Evolutionary conservation across 345 rosid species (phyloP), one percentile per base, ranked within the genome.

Genomic region (Ceriops decandra): DNA sequence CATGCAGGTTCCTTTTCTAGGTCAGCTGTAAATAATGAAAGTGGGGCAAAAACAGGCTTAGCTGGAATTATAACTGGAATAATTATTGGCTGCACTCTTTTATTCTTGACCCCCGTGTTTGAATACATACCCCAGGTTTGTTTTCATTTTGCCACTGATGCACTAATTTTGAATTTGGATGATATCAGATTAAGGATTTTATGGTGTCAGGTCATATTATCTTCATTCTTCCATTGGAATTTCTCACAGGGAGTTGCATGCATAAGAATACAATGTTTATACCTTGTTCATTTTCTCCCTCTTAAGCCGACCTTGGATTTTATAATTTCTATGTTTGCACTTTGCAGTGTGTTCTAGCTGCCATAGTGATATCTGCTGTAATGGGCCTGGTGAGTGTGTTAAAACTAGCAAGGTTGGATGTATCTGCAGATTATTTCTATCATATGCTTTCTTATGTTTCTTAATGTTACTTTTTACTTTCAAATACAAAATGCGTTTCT

Each of bases 1-100:
- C 66, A 75, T 73, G 76, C 80, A 92, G 98, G 98, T 72, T 95
- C 98, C 68, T 95, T 95, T 78, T 95, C 99, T 66, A 83, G 99
- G 82, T 95, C 99, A 70, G 99, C 99, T 20, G 99, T 92, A 74
- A 95, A 84, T 81, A 90, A 89, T 76, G 99, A 91, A 77, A 90
- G 91, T 80, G 99, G 97, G 72, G 96, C 98, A 20, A 95, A 84
- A 84, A 83, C 98, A 19, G 96, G 99, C 68, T 72, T 95, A 67
- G 83, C 99, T 51, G 98, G 97, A 72, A 53, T 92, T 78, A 27
- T 95, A 72, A 76, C 96, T 32, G 98, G 98, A 72, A 78, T 82
- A 58, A 84, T 95, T 77, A 88, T 92, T 82, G 82, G 85, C 54
- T 95, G 98, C 77, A 81, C 98, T 69, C 88, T 95, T 73, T 69